Conservation (phyloP, 345 rosid genomes). For the Citrus mangshanensis region DNA sequence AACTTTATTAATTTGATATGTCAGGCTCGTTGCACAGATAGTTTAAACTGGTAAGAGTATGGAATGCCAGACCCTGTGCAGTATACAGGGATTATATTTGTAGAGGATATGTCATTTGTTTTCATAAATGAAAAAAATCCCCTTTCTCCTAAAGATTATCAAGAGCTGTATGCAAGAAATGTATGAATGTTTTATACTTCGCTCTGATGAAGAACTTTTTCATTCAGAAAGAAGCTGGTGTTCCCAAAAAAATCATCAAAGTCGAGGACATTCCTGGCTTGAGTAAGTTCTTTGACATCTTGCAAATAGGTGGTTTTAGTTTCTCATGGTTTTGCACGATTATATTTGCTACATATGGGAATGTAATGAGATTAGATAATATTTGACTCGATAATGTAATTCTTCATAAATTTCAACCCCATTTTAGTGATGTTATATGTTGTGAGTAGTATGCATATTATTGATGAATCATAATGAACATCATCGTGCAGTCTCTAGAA, state of each 20-base stretch:
- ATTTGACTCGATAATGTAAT: background rate
- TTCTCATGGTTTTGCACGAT: background rate
- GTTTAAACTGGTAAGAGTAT: background rate
- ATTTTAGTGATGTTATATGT: background rate
- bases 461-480: background rate
- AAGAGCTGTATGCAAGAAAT: background rate
- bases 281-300: slow-evolving; percentile 57
- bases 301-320: background rate
- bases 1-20: background rate
- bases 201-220: slow-evolving; percentile 22
- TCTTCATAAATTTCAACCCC: background rate
- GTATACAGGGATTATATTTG: background rate
- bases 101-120: background rate
- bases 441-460: background rate
- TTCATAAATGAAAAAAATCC: background rate
- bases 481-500: background rate
- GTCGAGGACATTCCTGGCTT: slow-evolving; percentile 90
- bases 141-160: background rate
- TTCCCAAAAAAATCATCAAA: slow-evolving; percentile 67
- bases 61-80: background rate
- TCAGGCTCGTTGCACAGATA: background rate
- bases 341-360: background rate
- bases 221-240: slow-evolving; percentile 80
- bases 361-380: background rate
- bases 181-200: slow-evolving; percentile 5